Percentiles rank a stretch among this genome's conserved stretches.
Evolutionary conservation across 2,329 filamentous ascomycete species (phyloP).

Genomic region (Magnaporthales sp.): DNA sequence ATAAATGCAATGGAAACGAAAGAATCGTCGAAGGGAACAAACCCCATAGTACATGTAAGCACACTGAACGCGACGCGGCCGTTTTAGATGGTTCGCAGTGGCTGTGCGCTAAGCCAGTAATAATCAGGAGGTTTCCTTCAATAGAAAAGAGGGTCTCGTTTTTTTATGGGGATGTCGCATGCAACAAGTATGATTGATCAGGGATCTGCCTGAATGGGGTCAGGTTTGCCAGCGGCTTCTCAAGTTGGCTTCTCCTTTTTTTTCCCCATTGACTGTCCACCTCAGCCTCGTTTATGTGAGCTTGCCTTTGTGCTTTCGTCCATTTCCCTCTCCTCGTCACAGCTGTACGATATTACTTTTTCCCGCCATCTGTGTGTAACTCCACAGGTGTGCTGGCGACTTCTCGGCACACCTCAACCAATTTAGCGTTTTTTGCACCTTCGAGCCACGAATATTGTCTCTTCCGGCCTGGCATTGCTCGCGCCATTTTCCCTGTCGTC

Average conservation of each 20-base stretch:
- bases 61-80: neutral
- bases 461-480: neutral
- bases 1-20: neutral
- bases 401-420: neutral
- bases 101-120: neutral
- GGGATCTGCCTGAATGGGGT: neutral
- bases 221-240: neutral
- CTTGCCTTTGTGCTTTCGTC: too few relatives aligned
- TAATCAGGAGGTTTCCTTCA: neutral
- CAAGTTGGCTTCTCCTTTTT: conserved; percentile 32
- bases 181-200: neutral
- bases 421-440: neutral
- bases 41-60: too few relatives aligned
- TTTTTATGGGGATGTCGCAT: neutral
- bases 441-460: neutral
- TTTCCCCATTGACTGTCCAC: neutral
- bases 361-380: neutral
- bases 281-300: neutral
- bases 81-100: neutral
- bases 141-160: neutral
- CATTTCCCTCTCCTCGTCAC: neutral
- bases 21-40: neutral
- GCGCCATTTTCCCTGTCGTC: neutral
- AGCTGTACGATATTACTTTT: neutral
- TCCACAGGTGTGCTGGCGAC: neutral